Evolutionary conservation across 345 rosid genomes (phyloP), one percentile per base, ranked within the genome.

Genomic region (Sonneratia caseolaris): DNA sequence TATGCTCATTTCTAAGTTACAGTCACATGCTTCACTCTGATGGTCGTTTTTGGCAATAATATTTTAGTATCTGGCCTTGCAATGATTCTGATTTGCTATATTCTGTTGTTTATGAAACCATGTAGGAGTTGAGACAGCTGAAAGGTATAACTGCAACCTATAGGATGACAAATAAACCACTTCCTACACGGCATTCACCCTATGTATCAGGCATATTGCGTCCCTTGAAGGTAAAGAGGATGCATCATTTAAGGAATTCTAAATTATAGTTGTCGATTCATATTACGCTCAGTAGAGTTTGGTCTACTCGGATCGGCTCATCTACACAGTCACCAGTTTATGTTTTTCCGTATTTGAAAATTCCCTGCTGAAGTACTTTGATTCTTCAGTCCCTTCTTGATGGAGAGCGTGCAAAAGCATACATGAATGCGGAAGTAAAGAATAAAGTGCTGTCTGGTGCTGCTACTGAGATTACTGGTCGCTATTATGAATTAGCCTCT

Each of bases 91-190:
- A 6, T 27, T 11, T 27, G 18, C 66, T 35, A 35, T 53, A 32
- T 62, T 13, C 37, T 12, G 1, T 27, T 62, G 38, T 70, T 72
- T 38, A 51, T 57, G n/a, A 73, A 75, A 70, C 75, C 51, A 19
- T 79, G 43, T 71, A 95, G 97, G 97, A 86, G 75, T 76, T 92
- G 84, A 89, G 89, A 79, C 97, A 92, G 74, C 81, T 92, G 72
- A 90, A 85, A 77, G 98, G 94, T 74, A 92, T 92, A 81, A 85
- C 92, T 36, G 87, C 98, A 68, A 92, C 96, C 66, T 95, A 84
- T 82, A 88, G 94, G 83, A 89, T 95, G 97, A 84, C 96, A 36
- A 90, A 87, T 76, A 95, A 95, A 75, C 99, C 97, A 75, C 90
- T 88, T 80, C 99, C 98, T 64, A 85, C 83, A 47, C 83, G 92